Percentiles rank a stretch among this genome's conserved stretches.
These are phyloP conservation scores for Macadamia integrifolia DNA, from an alignment of 164 flowering plant species.

Conservation along the genomic window DNA sequence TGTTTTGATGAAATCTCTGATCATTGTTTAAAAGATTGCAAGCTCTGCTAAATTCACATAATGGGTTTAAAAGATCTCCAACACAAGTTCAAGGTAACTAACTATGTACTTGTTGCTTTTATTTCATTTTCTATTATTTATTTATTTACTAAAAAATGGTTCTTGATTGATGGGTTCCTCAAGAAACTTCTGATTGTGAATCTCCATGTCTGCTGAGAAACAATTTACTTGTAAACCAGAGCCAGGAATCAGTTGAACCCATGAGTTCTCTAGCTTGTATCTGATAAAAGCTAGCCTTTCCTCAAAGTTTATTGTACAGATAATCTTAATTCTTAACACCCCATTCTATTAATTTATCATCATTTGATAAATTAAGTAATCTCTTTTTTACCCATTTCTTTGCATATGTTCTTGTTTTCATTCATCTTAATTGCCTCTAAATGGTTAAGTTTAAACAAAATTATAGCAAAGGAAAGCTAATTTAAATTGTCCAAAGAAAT, in stretches of 20 bases:
- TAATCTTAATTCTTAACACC: too few relatives aligned
- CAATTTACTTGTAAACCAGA: neutral
- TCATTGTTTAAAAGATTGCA: too few relatives aligned
- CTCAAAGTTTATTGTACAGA: too few relatives aligned
- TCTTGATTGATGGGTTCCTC: neutral
- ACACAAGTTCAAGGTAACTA: slow-evolving; percentile 17
- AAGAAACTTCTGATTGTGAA: neutral
- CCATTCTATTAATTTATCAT: too few relatives aligned
- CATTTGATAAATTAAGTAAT: neutral
- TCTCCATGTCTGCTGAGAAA: neutral
- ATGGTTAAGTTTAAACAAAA: neutral
- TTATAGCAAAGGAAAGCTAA: neutral
- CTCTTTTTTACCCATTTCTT: neutral
- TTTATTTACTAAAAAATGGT: neutral
- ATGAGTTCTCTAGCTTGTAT: too few relatives aligned
- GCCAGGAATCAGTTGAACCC: neutral
- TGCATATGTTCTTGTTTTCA: neutral
- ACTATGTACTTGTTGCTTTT: neutral
- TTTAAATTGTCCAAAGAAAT: neutral
- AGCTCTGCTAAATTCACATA: too few relatives aligned
- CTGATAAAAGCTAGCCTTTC: neutral
- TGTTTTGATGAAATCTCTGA: too few relatives aligned
- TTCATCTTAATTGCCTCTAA: neutral
- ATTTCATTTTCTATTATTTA: neutral
- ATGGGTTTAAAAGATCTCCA: slow-evolving; percentile 22